Evolutionary conservation across 176 grass and related monocot genomes (phyloP).

Genomic region (Triticum timopheevii): DNA sequence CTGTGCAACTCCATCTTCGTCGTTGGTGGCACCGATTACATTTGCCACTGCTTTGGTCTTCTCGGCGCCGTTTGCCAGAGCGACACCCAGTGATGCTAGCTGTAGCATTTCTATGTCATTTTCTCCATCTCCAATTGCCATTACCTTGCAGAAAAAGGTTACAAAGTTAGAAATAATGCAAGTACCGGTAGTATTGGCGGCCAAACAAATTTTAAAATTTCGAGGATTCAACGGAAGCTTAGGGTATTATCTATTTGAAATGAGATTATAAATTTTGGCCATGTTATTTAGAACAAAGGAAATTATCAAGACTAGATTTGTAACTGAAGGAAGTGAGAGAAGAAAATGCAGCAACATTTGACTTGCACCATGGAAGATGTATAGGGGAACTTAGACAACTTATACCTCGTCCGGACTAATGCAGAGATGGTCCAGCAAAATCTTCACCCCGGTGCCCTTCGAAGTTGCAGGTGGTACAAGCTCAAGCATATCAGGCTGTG

Average conservation of each 20-base stretch:
- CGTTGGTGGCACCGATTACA: constrained; percentile 70
- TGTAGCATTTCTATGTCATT: constrained; percentile 97
- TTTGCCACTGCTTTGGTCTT: constrained; percentile 83
- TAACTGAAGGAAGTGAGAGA: background rate
- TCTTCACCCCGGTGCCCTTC: constrained; percentile 78
- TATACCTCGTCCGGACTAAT: constrained; percentile 76
- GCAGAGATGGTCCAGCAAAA: constrained; percentile 78
- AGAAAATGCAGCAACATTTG: background rate
- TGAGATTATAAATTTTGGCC: background rate
- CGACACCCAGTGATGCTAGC: constrained; percentile 77
- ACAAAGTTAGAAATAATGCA: background rate
- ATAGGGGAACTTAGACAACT: constrained; percentile 6
- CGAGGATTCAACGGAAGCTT: background rate
- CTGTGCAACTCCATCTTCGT: constrained; percentile 86
- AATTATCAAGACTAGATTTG: background rate
- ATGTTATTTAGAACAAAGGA: background rate
- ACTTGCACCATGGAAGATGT: background rate
- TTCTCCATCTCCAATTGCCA: constrained; percentile 98
- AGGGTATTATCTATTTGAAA: background rate
- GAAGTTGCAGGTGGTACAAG: constrained; percentile 85
- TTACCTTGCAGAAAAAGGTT: constrained; percentile 48
- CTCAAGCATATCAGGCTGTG: constrained; percentile 92
- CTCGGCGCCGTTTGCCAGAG: constrained; percentile 89
- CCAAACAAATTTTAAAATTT: background rate
- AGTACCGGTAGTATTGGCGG: background rate